Evolutionary conservation across 331 rosid genomes (phyloP), one percentile per base, ranked within the genome.

Genomic region (Saraca asoca): DNA sequence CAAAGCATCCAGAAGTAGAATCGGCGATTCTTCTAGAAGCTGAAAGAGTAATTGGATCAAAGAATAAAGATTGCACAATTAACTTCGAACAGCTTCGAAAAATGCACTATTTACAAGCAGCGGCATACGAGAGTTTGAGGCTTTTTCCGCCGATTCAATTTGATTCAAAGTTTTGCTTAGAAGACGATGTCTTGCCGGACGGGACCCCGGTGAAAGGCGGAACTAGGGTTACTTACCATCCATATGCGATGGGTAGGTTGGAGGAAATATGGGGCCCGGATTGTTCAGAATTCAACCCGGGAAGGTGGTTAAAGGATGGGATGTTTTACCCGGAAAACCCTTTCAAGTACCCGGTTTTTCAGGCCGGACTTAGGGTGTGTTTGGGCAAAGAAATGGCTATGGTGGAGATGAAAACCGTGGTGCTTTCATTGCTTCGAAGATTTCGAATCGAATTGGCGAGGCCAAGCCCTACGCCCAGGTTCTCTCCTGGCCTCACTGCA

Each of bases 341-440:
- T 0, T 87, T 75, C 12, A 81, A 81, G 68, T 90, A 80, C 44
- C 96, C 96, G 0, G 72, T 87, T 48, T 90, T 90, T 41, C 96
- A 90, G 80, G 95, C 84, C 0, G 96, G 96, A 0, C 31, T 56
- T 3, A 82, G 96, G 84, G 81, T 83, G 19, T 90, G 95, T 74
- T 72, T 90, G 79, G 96, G 96, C 0, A 90, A 83, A 38, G 92
- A 90, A n/a, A 83, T 90, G 88, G 95, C 96, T 7, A 10, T 90
- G 58, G 42, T 87, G 66, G 95, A 90, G 70, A 71, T 87, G 13
- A 87, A 79, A 62, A 49, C 51, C 4, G 91, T 90, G 12, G 81
- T 82, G 0, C 72, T 90, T 58, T 71, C 88, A 0, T 29, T 90
- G 45, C 74, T 90, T 38, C 57, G 88, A 43, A 60, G 68, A 7